Evolutionary conservation across 192 early-diverging fungal genomes (phyloP), one percentile per base, ranked within the genome.

Genomic region (Thamnidium elegans): DNA sequence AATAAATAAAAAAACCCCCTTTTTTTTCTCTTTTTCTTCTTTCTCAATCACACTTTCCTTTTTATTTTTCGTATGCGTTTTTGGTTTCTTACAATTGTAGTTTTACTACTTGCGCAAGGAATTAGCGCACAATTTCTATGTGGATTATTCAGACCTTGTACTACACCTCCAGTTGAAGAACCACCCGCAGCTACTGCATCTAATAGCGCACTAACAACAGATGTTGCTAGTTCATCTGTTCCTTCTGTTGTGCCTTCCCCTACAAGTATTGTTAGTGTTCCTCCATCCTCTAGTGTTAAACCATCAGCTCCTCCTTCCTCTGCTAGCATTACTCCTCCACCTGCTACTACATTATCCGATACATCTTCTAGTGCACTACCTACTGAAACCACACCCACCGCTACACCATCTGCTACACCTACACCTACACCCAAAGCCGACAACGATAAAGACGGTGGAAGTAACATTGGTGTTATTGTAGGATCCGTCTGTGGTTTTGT

Each of bases 401-500:
- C 50, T 23, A 19, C 15, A 10, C 36, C 58, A 53, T 10, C 39
- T n/a, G 47, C 26, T 8, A 65, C 51, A 46, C 36, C 32, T 8
- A 65, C 51, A 46, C 36, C 32, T 19, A 48, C 46, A 48, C 26
- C 26, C 26, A 19, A 14, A 48, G 15, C 1, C 4, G 17, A 19
- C 13, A 1, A 7, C 8, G 17, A 48, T 13, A 48, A 48, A 13
- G 23, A 20, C 2, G 14, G 5, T 32, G 47, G 61, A 19, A 44
- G 42, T 23, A 70, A 70, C 20, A 70, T 69, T 5, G 65, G 47
- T 14, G 66, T 71, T 32, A 76, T 76, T 64, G 52, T 64, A 65
- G 74, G 74, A 46, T 71, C 74, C 47, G 66, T 71, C 1, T 70
- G 68, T 71, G 74, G 55, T 23, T 71, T 76, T 54, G 60, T 67